A percentile compares a stretch with the other conserved stretches of the same genome.
Conservation (phyloP, 345 rosid genomes). For the Clarkia xantiana region DNA sequence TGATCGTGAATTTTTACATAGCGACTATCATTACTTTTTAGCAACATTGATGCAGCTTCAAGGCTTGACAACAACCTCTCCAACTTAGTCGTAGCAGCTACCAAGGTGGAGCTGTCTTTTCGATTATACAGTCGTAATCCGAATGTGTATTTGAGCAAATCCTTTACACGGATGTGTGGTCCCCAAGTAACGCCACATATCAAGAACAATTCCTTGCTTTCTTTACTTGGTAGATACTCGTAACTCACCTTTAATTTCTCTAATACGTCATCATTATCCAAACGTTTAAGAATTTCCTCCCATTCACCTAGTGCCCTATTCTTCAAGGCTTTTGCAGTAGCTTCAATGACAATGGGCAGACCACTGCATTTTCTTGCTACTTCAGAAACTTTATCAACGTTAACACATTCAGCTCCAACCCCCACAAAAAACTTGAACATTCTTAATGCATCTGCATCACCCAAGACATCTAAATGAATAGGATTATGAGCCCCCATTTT, state of each 20-base stretch:
- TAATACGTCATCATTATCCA: background rate
- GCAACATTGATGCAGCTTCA: background rate
- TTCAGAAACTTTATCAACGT: too few relatives aligned
- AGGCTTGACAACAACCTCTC: too few relatives aligned
- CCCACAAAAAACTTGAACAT: background rate
- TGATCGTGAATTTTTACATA: background rate
- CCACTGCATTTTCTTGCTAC: too few relatives aligned
- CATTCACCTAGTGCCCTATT: background rate
- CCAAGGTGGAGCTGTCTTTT: accelerated
- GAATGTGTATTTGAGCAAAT: accelerated
- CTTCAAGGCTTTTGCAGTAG: too few relatives aligned
- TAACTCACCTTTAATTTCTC: background rate
- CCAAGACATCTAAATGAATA: background rate
- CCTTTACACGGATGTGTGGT: accelerated
- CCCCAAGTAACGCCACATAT: background rate
- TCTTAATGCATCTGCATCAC: background rate
- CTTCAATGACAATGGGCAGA: too few relatives aligned
- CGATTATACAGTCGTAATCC: background rate
- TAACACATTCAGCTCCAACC: too few relatives aligned
- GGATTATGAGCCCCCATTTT: background rate
- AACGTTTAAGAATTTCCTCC: background rate
- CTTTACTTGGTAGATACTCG: background rate
- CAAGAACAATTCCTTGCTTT: background rate
- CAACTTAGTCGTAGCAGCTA: background rate
- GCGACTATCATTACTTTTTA: accelerated